Percentiles rank a stretch among this genome's conserved stretches.
Evolutionary conservation across 148 eudicot genomes (phyloP).

Genomic region (Rhododendron williamsianum): DNA sequence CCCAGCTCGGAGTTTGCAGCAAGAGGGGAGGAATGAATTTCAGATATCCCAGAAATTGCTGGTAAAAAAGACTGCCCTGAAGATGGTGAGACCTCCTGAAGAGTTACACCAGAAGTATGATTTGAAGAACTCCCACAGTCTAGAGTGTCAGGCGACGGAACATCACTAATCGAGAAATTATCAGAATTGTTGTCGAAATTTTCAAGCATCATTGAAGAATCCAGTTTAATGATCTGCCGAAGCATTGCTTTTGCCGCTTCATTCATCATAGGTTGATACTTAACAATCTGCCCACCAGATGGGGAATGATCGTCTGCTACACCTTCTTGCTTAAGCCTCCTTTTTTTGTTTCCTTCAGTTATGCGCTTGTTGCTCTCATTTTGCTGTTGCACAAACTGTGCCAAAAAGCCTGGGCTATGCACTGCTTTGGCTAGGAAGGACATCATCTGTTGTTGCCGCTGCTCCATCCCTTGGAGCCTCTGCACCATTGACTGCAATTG

Average conservation of each 20-base stretch:
- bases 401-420: constrained; percentile 58
- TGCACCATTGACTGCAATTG: constrained; percentile 63
- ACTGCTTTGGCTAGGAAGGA: constrained; percentile 68
- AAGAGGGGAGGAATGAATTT: constrained; percentile 23
- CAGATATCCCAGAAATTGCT: constrained; percentile 22
- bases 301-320: constrained; percentile 17
- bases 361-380: constrained; percentile 44
- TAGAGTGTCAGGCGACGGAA: constrained; percentile 20
- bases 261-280: constrained; percentile 45
- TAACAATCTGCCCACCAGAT: constrained; percentile 58
- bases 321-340: constrained; percentile 53
- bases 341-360: constrained; percentile 55
- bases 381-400: constrained; percentile 52
- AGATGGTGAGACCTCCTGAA: constrained; percentile 45
- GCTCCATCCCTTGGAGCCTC: constrained; percentile 66
- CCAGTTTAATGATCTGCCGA: constrained; percentile 41
- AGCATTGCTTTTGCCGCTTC: constrained; percentile 42
- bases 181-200: constrained; percentile 22
- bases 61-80: constrained; percentile 20
- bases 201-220: constrained; percentile 9
- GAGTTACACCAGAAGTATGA: constrained; percentile 38
- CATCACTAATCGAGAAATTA: constrained; percentile 26
- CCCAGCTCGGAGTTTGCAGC: constrained; percentile 20
- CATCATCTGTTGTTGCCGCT: constrained; percentile 71
- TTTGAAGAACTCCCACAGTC: constrained; percentile 21